Evolutionary conservation across 129 eudicot species (phyloP), one percentile per base, ranked within the genome.

Genomic region (Helianthus tuberosus): DNA sequence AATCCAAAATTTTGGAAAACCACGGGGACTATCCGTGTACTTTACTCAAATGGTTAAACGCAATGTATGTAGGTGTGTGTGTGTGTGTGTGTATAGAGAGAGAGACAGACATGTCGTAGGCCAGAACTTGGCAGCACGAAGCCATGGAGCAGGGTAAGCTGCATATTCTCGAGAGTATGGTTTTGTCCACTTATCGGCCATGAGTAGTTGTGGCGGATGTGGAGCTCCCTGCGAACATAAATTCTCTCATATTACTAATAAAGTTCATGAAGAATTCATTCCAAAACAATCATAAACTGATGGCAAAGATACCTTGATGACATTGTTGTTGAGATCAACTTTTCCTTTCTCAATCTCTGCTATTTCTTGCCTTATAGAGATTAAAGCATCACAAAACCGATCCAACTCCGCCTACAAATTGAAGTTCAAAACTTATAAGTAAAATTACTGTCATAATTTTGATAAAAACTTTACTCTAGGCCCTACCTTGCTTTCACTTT

Each of bases 401-500:
- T 93, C 98, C 73, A 93, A 68, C 87, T 93, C 98, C 12, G 96
- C 96, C 98, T 93, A 86, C 70, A 76, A 71, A 15, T 47, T n/a
- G n/a, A n/a, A n/a, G 38, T n/a, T 0, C 54, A 29, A 20, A 74
- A 3, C 8, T 5, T 25, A 63, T 35, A 50, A 5, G 54, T 29
- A 64, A 62, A 58, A 71, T 17, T 14, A 49, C 11, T 1, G 4
- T 51, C 14, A 63, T 9, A 58, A 16, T 13, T 67, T 41, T 3
- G 9, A 43, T 11, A 14, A 8, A 64, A 64, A 63, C 14, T 47
- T 35, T 16, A 49, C 63, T 8, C 25, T 38, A 3, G 5, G 39
- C 0, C 69, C 52, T 82, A 93, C 98, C 98, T 93, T 93, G 96
- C 98, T 93, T 84, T 93, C 98, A 82, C 98, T 93, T 84, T 93